Base-by-base conservation (phyloP, 2,329 filamentous ascomycete species). In the Daldinia sp. region DNA sequence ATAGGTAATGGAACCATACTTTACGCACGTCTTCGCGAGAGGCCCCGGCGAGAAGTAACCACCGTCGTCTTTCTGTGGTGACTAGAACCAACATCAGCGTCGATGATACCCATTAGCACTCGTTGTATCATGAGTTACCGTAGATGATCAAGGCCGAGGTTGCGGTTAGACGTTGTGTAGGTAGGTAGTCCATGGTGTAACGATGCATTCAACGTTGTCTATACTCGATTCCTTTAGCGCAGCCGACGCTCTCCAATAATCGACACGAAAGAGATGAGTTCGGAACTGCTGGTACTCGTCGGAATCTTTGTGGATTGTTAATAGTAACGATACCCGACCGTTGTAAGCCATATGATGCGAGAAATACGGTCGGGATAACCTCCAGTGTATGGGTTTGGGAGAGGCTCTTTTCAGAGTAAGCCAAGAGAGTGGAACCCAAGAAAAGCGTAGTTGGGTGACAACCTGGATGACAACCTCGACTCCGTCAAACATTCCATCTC, bases 201-300 rank as follows among this genome's bases (percentile, higher is more conserved):
- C 63, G 63, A 66, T 66, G 39, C 63, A 66, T 66, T 48, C 25
- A 37, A 27, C 25, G 34, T 27, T 53, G 30, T 4, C 27, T 29
- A 49, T 34, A 35, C 50, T 49, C 19, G 49, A 47, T 53, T 21
- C 19, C 15, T 9, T 35, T 55, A 23, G 19, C 39, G n/a, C 32
- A 37, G 13, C 23, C 29, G 37, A 51, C n/a, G 15, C 45, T 27
- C n/a, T 39, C 34, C 37, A 3, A 8, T 21, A 32, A 11, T 41
- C 34, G 35, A 8, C 11, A 34, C n/a, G 19, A 35, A 10, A 7
- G 21, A 39, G 23, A 41, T 39, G n/a, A 3, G 19, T 32, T 53
- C 23, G 15, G 41, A 2, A 21, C 10, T 15, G n/a, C 9, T n/a
- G 8, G 5, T 41, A 8, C 9, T 27, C 30, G 34, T 41, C 15